Base-by-base conservation (phyloP, 495 filamentous ascomycete species). In the Massariosphaeria phaeospora region DNA sequence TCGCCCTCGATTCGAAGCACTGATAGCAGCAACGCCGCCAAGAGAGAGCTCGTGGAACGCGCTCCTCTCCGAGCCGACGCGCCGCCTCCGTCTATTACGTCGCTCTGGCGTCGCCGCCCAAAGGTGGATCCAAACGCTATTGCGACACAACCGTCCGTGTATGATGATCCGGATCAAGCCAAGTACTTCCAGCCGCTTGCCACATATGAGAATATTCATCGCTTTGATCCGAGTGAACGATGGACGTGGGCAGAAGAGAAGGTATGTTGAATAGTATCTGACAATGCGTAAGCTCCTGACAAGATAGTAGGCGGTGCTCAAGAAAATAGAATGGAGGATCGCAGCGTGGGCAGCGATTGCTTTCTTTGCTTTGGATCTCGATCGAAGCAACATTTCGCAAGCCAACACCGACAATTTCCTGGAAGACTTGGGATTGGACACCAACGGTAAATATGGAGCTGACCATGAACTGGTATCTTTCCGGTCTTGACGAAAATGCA, bases 161-260 rank as follows among this genome's bases (percentile, higher is more conserved):
- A 24, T 25, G 52, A 55, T 26, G 31, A 55, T 30, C 41, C 52
- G 9, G 44, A 41, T 20, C 12, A 17, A 20, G 31, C 52, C 4
- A 48, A 55, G 52, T 40, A 3, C 10, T 48, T 23, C 23, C 29
- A 55, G 20, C 44, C 52, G 2, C 20, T 23, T 24, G 9, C 44
- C 17, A 25, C 6, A 2, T 47, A 36, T 20, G 42, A 48, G 21
- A 39, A 39, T 27, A 7, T 48, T 4, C 52, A 55, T 30, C 18
- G 43, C 13, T 55, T 25, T 38, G 30, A 55, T 24, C 42, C 51
- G 5, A n/a, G 8, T 24, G 3, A 35, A 7, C 29, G 34, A 10
- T 58, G 55, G 53, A 52, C 34, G 13, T 45, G 26, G 39, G 35
- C 7, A n/a, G 55, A 58, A 31, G 55, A 54, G 38, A 54, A 54